Evolutionary conservation across 2,329 filamentous ascomycete genomes (phyloP), one percentile per base, ranked within the genome.

Genomic region (Aspergillus carbonarius): DNA sequence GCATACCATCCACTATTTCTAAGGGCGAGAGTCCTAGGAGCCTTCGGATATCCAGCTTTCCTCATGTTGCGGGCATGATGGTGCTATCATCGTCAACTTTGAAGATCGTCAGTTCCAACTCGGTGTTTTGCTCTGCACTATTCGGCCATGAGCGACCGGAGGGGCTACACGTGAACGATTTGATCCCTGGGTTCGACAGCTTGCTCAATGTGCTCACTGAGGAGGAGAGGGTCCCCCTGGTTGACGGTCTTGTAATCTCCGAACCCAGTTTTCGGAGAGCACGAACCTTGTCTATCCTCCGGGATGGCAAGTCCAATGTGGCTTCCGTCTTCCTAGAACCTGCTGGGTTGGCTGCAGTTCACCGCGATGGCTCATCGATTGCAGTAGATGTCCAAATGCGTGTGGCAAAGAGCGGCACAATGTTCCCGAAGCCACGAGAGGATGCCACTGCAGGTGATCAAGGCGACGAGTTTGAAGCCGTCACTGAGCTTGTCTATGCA

Each of bases 371-470:
- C 3, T 89, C 90, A 0, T 91, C 95, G 61, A 88, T 99, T 63
- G 93, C 92, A 75, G 91, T 99, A 35, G 95, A 99, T 72, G 88
- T 97, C 30, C 95, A 99, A 76, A 92, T 99, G 89, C 87, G 95
- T 34, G 92, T 99, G 23, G 93, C 98, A 15, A 92, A 93, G 77
- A 96, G 91, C 72, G 92, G 93, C 67, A 88, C 87, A 65, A 85
- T 86, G 18, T 81, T 80, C 57, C 76, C 81, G 3, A 82, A 82
- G 55, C 80, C 85, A 60, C 82, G 84, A 54, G 83, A 88, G 57
- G 81, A 88, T 63, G 84, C 87, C 2, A 84, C 27, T 88, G n/a
- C 80, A 85, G 54, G 87, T 92, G 71, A 76, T 78, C 39, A 84
- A 13, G 27, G 83, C 49, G 83, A 84, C 37, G 78, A 77, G n/a